Evolutionary conservation across 2,329 filamentous ascomycete genomes (phyloP), one percentile per base, ranked within the genome.

Genomic region (Calycina marina): DNA sequence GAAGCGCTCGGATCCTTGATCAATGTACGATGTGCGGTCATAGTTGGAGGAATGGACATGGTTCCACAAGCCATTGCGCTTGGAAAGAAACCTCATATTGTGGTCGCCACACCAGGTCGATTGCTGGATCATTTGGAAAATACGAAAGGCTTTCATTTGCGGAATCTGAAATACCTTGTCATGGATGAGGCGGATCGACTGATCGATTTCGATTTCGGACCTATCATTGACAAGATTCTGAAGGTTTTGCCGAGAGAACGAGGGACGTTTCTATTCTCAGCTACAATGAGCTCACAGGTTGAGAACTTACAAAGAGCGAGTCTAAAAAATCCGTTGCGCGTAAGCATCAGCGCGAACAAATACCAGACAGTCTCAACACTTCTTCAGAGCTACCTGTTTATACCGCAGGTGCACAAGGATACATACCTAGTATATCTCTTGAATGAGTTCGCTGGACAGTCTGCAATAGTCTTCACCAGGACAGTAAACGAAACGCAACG

Each of bases 41-140:
- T 98, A 26, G 82, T 96, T 1, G 90, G 90, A 47, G 90, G 90
- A 26, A 76, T 96, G 65, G 88, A 96, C 43, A 94, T 94, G 83
- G 81, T 94, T 1, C 71, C 82, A 0, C 90, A 98, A 54, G 60
- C 80, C 1, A 92, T 98, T 41, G 80, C 86, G 0, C 69, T 98
- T 1, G 84, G 81, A n/a, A 94, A 93, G 66, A 88, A 88, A 47
- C 90, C 90, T 5, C 90, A 98, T 50, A 77, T 98, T 14, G 65
- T 96, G 14, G 86, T 96, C 24, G 88, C 88, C 1, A 94, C 88
- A 0, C 88, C 88, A 0, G 88, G 86, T 32, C 73, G 88, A 35
- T 61, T 94, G 14, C 64, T 94, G 4, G 90, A 96, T 49, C 90
- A 98, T 47, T 62, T 96, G 6, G 85, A 96, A 54, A 93, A 93